phyloP scores from a whole-genome alignment of 345 rosid species.

The Corymbia maculata region DNA sequence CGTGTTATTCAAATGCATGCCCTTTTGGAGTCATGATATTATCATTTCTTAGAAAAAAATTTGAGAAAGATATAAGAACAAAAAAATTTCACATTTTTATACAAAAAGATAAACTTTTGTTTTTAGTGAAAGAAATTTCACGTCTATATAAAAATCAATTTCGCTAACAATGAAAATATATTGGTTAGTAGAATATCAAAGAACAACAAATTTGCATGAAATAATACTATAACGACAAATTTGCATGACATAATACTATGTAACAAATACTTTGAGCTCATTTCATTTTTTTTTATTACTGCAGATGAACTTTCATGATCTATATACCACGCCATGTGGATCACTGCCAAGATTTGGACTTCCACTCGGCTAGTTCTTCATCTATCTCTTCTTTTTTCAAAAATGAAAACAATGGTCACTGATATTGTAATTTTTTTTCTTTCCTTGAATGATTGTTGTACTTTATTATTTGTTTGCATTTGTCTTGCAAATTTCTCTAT shows the following conservation, averaged over 20 bases:
- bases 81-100: not conserved
- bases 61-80: not conserved
- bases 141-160: not conserved
- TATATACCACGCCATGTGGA: not conserved
- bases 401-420: fast-evolving
- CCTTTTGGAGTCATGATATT: not conserved
- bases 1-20: not conserved
- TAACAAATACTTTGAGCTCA: not conserved
- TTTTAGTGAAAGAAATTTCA: not conserved
- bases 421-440: not conserved
- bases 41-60: not conserved
- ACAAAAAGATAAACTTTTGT: not conserved
- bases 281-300: not conserved
- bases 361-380: not conserved
- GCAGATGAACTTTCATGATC: not conserved
- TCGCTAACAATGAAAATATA: not conserved
- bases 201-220: too few species aligned
- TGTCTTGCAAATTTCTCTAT: not conserved
- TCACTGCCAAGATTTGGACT: not conserved
- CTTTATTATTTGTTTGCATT: not conserved
- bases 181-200: not conserved
- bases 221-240: too few species aligned
- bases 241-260: not conserved
- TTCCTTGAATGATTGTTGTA: not conserved
- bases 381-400: not conserved